phyloP scores from a whole-genome alignment of 441 rosid genomes.

The Gossypium gossypioides region DNA sequence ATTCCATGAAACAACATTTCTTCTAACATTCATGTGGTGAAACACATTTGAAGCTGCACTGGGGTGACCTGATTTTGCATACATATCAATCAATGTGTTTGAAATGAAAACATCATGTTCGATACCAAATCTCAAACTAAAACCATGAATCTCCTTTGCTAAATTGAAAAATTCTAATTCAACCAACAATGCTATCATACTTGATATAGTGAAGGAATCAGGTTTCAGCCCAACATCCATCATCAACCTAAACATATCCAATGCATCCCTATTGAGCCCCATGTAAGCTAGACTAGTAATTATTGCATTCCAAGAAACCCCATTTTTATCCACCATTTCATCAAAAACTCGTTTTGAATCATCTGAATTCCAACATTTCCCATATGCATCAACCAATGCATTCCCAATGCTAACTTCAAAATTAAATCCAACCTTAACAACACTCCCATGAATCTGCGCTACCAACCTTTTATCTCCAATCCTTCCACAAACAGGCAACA shows the following conservation, averaged over 20 bases:
- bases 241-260: constrained; percentile 28
- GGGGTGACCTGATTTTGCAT: constrained; percentile 30
- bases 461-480: constrained; percentile 18
- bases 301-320: constrained; percentile 31
- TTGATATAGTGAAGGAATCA: constrained; percentile 26
- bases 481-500: constrained; percentile 27
- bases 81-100: constrained; percentile 37
- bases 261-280: constrained; percentile 23
- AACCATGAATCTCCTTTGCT: constrained; percentile 31
- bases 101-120: constrained; percentile 27
- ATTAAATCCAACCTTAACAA: constrained; percentile 26
- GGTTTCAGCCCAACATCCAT: constrained; percentile 18
- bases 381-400: constrained; percentile 33
- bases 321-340: constrained; percentile 30
- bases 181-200: constrained; percentile 29
- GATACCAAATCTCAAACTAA: constrained; percentile 24
- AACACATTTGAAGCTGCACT: constrained; percentile 23
- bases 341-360: constrained; percentile 21
- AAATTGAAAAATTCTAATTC: constrained; percentile 22
- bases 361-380: constrained; percentile 25
- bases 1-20: constrained; percentile 34
- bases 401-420: constrained; percentile 24
- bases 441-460: constrained; percentile 26
- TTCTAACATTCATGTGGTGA: constrained; percentile 18
- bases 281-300: constrained; percentile 21